Base-by-base conservation (phyloP, 2,329 filamentous ascomycete species). In the Ophiostoma sp. region DNA sequence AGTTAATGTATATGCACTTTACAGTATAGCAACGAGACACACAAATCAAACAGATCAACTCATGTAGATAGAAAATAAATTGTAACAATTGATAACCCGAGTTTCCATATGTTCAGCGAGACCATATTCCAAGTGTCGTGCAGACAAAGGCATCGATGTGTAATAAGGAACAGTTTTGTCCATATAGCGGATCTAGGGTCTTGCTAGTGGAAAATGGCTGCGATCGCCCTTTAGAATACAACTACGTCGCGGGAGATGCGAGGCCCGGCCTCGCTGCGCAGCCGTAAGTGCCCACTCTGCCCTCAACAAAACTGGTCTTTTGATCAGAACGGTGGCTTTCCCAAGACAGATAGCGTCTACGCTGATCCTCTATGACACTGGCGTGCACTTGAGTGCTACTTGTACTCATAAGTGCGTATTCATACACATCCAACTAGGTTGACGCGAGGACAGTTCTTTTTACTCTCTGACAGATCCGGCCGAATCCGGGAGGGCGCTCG, bases 271-370 rank as follows among this genome's bases (percentile, higher is more conserved):
- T 49, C 47, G 47, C 47, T 18, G 47, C 14, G 14, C 12, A 16
- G 47, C 6, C 47, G 12, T n/a, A 4, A 8, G 47, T 27, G 49
- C 14, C 49, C 49, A 55, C 49, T 55, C 18, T 27, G n/a, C n/a
- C 27, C 49, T 55, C 49, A 55, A 36, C 49, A 55, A 55, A 55
- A 55, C 18, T 55, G 7, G 49, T n/a, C 27, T 58, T 60, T 36
- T 14, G 8, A 36, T 27, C 27, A 60, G 36, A 16, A 40, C 55
- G 36, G 55, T 62, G 55, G 36, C 55, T 62, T 62, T 62, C 27
- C 27, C 52, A 27, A 55, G 49, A 11, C 8, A 55, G 49, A 55
- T 55, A 55, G 49, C 49, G n/a, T 4, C n/a, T 27, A 55, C 49
- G 49, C 18, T 36, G 49, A 55, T 55, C 49, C 8, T 55, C n/a